These are phyloP conservation scores for Axilococcus clingmanii DNA, from an alignment of 139 green algal species.

Conservation along the genomic window DNA sequence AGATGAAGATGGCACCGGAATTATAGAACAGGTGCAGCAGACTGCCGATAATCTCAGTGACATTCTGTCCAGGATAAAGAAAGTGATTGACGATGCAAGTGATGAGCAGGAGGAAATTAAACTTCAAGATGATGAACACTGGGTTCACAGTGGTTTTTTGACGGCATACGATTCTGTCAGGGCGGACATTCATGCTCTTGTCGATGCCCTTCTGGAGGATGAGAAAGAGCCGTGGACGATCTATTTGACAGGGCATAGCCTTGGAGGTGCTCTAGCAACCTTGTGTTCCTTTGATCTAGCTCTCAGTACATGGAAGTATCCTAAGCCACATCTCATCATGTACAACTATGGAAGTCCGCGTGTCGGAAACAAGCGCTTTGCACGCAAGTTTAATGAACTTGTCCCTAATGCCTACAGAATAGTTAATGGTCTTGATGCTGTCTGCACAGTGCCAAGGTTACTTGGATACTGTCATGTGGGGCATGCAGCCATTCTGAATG, in stretches of 20 bases:
- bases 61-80: not conserved
- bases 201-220: slow-evolving; percentile 31
- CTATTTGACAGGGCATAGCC: slow-evolving; percentile 15
- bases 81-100: not conserved
- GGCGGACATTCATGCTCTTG: slow-evolving; percentile 28
- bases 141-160: slow-evolving; percentile 33
- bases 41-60: slow-evolving; percentile 5
- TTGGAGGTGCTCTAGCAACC: slow-evolving; percentile 51
- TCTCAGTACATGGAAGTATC: slow-evolving; percentile 6
- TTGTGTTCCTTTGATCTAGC: slow-evolving; percentile 43
- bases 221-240: slow-evolving; percentile 21
- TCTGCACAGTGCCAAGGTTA: slow-evolving; percentile 53
- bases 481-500: slow-evolving; percentile 21
- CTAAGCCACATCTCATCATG: slow-evolving; percentile 28
- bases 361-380: slow-evolving; percentile 71
- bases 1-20: slow-evolving; percentile 19
- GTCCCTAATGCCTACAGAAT: slow-evolving; percentile 51
- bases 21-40: no score
- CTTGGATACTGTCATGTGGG: slow-evolving; percentile 63
- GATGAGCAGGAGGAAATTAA: not conserved
- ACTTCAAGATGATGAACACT: not conserved
- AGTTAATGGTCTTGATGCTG: slow-evolving; percentile 52
- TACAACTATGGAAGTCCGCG: slow-evolving; percentile 77
- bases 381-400: slow-evolving; percentile 33
- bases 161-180: slow-evolving; percentile 20